Base-by-base conservation (phyloP, 805 yeast species). In the Yamadazyma takamatsuzukensis region DNA sequence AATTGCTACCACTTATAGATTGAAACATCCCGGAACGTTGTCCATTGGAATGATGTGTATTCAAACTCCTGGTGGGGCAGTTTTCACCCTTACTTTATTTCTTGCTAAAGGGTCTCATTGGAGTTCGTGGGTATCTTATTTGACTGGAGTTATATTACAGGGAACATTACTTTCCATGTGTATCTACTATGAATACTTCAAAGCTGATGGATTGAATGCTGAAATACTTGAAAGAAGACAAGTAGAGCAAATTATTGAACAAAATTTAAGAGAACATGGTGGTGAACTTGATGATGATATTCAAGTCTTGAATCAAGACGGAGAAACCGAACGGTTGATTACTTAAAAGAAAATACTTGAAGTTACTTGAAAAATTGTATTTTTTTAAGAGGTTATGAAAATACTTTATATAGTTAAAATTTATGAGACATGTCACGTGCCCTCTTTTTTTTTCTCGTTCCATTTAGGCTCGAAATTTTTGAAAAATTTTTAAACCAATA, bases 11-110 rank as follows among this genome's bases (percentile, higher is more conserved):
- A 86, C 95, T 0, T 81, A 67, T 47, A 49, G 40, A 1, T 65
- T 86, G 39, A 80, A 81, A 48, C 88, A 79, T 43, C 80, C 94
- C 0, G 96, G 95, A 7, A 79, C 88, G 1, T 64, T 86, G 15
- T 83, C 94, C 0, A 64, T 84, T 8, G 73, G 78, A 5, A 84
- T 83, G 87, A 83, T 86, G 90, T 60, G 78, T 26, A 71, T 87
- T 42, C 96, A 86, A 53, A 84, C 94, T 13, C 96, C 96, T 0
- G 96, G 96, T 11, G 95, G 95, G 12, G 81, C 73, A 42, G 36
- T 85, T 2, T 86, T 90, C 83, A 74, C 93, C 2, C 68, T 76
- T n/a, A 76, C 84, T 1, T 61, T 86, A 32, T 81, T 76, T 34
- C 53, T 74, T 38, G 76, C 88, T 29, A 82, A 83, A 26, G 93